phyloP scores from a whole-genome alignment of 228 moss, liverwort and hornwort species.

The Sphagnum magellanicum region DNA sequence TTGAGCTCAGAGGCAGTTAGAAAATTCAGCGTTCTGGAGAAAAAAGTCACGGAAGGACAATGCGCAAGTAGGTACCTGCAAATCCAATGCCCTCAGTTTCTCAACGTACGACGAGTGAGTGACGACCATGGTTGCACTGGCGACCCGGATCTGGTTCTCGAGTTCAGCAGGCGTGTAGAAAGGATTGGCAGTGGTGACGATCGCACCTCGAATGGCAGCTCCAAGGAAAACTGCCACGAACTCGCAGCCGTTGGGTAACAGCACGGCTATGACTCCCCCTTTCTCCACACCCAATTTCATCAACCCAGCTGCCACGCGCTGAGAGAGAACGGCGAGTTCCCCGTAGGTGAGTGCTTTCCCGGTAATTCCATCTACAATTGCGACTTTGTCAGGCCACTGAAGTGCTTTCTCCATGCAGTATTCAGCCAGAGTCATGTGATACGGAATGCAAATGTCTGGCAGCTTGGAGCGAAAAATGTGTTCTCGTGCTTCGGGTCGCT shows the following conservation, averaged over 20 bases:
- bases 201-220: conserved; percentile 57
- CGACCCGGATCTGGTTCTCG: conserved; percentile 66
- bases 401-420: conserved; percentile 50
- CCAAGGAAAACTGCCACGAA: conserved; percentile 71
- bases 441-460: conserved; percentile 71
- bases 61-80: conserved; percentile 21
- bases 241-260: conserved; percentile 73
- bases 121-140: conserved; percentile 60
- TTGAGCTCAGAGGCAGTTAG: too few species aligned
- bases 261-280: conserved; percentile 77
- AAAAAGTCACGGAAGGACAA: too few species aligned
- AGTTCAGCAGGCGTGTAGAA: conserved; percentile 76
- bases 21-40: too few species aligned
- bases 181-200: conserved; percentile 77
- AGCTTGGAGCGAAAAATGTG: conserved; percentile 82
- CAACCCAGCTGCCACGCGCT: conserved; percentile 66
- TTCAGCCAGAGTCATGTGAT: conserved; percentile 53
- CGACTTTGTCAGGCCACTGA: conserved; percentile 52
- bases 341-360: conserved; percentile 53
- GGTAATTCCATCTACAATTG: conserved; percentile 61
- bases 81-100: conserved; percentile 50
- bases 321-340: conserved; percentile 39
- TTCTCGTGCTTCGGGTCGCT: conserved; percentile 21
- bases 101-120: conserved; percentile 69
- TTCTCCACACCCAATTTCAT: conserved; percentile 49